phyloP scores from a whole-genome alignment of 1,139 yeast genomes.

The Debaryomyces subglobosus region DNA sequence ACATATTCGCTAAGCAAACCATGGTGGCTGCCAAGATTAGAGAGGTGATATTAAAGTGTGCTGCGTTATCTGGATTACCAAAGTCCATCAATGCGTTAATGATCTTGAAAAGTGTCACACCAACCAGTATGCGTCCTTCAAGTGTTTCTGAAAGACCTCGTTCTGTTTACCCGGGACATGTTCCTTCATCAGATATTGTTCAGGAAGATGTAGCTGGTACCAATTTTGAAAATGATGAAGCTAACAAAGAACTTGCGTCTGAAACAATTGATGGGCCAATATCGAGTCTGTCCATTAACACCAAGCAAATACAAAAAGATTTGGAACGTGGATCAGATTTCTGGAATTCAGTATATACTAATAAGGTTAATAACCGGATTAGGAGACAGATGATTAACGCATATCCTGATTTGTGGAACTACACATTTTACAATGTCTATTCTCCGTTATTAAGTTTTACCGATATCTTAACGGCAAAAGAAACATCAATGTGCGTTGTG shows the following conservation, averaged over 20 bases:
- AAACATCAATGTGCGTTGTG: conserved; percentile 76
- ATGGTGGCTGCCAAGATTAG: conserved; percentile 61
- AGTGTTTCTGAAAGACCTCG: conserved; percentile 34
- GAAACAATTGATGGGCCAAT: conserved; percentile 53
- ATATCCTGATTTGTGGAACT: conserved; percentile 84
- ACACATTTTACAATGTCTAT: conserved; percentile 73
- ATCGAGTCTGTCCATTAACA: conserved; percentile 33
- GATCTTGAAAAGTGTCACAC: conserved; percentile 66
- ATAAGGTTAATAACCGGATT: conserved; percentile 69
- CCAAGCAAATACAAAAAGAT: conserved; percentile 28
- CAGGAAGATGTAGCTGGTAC: conserved; percentile 49
- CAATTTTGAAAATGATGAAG: conserved; percentile 27
- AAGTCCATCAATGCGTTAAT: conserved; percentile 79
- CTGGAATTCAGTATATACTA: conserved; percentile 75
- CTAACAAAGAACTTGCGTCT: conserved; percentile 15
- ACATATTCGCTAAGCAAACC: conserved; percentile 40
- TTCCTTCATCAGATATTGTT: conserved; percentile 41
- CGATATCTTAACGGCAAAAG: conserved; percentile 63
- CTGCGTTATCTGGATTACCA: conserved; percentile 83
- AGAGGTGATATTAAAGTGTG: conserved; percentile 75
- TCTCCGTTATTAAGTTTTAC: conserved; percentile 74
- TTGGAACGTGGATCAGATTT: conserved; percentile 61
- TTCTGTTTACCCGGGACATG: conserved; percentile 38
- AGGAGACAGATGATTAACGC: conserved; percentile 68
- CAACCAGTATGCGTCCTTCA: conserved; percentile 42